phyloP scores from a whole-genome alignment of 2,329 filamentous ascomycete genomes.

The Daldinia sp. region DNA sequence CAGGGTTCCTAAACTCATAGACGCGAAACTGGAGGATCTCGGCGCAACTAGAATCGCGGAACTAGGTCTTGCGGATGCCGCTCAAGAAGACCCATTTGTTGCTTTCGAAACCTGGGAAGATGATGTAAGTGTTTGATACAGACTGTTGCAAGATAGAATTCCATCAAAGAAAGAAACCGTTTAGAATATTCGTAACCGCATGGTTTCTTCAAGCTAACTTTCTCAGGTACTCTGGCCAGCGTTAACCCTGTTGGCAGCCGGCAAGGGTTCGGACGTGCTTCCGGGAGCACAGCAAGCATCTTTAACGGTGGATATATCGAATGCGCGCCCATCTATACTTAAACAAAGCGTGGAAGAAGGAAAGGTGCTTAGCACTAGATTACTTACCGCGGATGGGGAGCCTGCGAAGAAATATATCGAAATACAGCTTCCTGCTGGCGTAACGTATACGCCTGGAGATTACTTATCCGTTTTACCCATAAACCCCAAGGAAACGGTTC shows the following conservation, averaged over 20 bases:
- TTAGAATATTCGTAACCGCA: not conserved
- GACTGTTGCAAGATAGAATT: too few species aligned
- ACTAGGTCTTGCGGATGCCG: conserved; percentile 60
- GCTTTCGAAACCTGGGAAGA: conserved; percentile 75
- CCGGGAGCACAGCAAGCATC: not conserved
- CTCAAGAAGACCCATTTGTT: conserved; percentile 70
- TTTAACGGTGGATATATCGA: conserved; percentile 42
- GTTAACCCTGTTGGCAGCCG: conserved; percentile 4
- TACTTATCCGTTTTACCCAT: conserved; percentile 68
- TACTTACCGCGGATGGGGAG: conserved; percentile 53
- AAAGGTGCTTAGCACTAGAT: conserved; percentile 53
- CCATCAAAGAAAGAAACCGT: not conserved
- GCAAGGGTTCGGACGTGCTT: not conserved
- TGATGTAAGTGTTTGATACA: conserved; percentile 47
- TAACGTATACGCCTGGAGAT: conserved; percentile 67
- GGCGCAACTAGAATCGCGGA: conserved; percentile 57
- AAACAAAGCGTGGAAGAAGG: conserved; percentile 57
- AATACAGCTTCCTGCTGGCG: conserved; percentile 61
- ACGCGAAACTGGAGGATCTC: conserved; percentile 59
- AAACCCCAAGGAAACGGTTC: conserved; percentile 62
- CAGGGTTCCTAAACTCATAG: conserved; percentile 69
- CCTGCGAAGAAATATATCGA: conserved; percentile 58
- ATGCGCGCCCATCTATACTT: conserved; percentile 53
- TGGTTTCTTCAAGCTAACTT: not conserved
- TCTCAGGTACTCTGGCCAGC: conserved; percentile 25